Conservation (phyloP, 345 rosid genomes). For the Populus pruinosa region DNA sequence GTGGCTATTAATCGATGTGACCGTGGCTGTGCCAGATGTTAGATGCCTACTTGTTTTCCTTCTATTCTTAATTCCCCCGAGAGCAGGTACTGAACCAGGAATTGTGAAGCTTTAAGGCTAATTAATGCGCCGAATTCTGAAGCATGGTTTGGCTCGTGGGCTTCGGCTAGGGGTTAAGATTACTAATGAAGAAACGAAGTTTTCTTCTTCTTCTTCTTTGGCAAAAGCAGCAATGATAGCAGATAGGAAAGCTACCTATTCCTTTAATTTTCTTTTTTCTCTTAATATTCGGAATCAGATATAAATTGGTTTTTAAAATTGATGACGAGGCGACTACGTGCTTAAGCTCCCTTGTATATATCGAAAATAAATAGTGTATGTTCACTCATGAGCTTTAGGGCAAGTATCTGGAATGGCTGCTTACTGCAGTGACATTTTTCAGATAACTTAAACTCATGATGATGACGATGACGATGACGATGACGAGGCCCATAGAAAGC, state of each 20-base stretch:
- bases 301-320: not conserved
- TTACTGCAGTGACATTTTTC: not conserved
- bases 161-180: not conserved
- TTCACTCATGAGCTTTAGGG: not conserved
- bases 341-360: not conserved
- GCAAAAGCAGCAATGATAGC: not conserved
- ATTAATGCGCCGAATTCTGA: not conserved
- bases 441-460: not conserved
- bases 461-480: not conserved
- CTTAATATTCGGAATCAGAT: not conserved
- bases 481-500: slow-evolving; percentile 1
- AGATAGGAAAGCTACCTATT: not conserved
- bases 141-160: not conserved
- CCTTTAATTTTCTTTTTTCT: not conserved
- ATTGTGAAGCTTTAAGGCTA: not conserved
- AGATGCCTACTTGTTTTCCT: not conserved
- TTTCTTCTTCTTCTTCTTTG: too few relatives aligned
- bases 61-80: not conserved
- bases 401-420: not conserved
- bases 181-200: not conserved
- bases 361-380: not conserved
- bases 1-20: not conserved
- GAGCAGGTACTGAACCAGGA: not conserved
- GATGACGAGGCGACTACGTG: not conserved
- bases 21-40: not conserved